These are phyloP conservation scores for Biscogniauxia sp. DNA, from an alignment of 2,329 filamentous ascomycete species.

Conservation along the genomic window DNA sequence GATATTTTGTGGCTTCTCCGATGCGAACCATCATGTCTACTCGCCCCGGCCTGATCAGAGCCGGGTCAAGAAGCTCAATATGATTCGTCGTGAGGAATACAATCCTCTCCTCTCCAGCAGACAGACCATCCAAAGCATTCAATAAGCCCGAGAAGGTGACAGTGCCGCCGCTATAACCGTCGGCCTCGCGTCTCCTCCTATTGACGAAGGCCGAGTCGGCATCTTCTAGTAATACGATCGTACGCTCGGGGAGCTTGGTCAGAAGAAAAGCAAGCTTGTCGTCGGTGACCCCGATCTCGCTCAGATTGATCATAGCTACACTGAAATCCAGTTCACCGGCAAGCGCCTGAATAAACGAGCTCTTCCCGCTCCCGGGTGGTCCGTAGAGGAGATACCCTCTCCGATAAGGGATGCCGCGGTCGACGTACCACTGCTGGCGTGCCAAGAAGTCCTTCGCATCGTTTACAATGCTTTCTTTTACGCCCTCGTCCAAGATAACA, in stretches of 20 bases:
- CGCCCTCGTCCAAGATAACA: conserved; percentile 83
- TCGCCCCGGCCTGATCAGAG: conserved; percentile 83
- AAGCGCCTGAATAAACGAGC: conserved; percentile 91
- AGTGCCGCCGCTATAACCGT: conserved; percentile 82
- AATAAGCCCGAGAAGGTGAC: conserved; percentile 93
- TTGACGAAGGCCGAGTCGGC: conserved; percentile 89
- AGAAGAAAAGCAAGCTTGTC: conserved; percentile 84
- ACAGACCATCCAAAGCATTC: conserved; percentile 85
- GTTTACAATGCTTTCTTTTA: conserved; percentile 75
- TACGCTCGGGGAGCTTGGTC: conserved; percentile 79
- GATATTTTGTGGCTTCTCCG: conserved; percentile 81
- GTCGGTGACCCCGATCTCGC: conserved; percentile 85
- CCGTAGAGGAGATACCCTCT: conserved; percentile 87
- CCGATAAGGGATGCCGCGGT: conserved; percentile 91
- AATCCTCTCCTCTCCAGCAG: conserved; percentile 89
- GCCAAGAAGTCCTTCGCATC: conserved; percentile 82
- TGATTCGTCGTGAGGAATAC: conserved; percentile 95
- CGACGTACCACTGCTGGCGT: conserved; percentile 83
- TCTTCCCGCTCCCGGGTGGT: conserved; percentile 89
- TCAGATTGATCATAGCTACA: conserved; percentile 89
- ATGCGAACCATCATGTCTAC: conserved; percentile 92
- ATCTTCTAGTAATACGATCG: conserved; percentile 82
- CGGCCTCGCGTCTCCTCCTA: conserved; percentile 69
- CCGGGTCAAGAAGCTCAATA: conserved; percentile 83
- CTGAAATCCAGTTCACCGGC: conserved; percentile 91